Conservation (phyloP, 306 rosid species). For the Lathyrus sativus region DNA sequence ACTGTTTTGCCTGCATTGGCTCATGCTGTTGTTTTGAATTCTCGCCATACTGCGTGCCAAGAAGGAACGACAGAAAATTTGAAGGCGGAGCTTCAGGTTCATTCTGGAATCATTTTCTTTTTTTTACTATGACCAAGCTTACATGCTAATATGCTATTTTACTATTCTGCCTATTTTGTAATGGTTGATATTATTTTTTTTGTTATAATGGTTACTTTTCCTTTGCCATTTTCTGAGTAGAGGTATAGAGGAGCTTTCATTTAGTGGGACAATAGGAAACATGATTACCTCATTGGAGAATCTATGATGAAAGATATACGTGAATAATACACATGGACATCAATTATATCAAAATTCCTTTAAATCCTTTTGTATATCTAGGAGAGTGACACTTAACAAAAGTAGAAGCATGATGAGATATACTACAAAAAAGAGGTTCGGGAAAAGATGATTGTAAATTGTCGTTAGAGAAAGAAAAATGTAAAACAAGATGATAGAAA, state of each 20-base stretch:
- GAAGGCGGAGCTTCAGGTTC: constrained; percentile 86
- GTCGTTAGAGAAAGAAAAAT: constrained; percentile 5
- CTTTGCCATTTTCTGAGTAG: constrained; percentile 2
- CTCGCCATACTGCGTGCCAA: constrained; percentile 43
- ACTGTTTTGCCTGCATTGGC: constrained; percentile 88
- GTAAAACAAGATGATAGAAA: constrained; percentile 1
- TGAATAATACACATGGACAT: not conserved
- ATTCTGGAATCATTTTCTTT: constrained; percentile 31
- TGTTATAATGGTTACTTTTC: constrained; percentile 15
- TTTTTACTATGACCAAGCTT: not conserved
- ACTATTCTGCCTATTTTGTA: constrained; percentile 12
- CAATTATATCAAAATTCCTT: not conserved
- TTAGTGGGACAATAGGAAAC: constrained; percentile 19
- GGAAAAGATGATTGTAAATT: constrained; percentile 3
- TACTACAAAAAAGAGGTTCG: constrained; percentile 10
- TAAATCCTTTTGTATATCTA: not conserved
- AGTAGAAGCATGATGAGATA: not conserved
- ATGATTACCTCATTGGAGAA: constrained; percentile 9
- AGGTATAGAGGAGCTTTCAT: constrained; percentile 21
- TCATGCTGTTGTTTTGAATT: constrained; percentile 77
- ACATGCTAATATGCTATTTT: constrained; percentile 7
- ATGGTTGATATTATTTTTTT: constrained; percentile 32
- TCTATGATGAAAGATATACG: not conserved
- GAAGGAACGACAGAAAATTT: constrained; percentile 58
- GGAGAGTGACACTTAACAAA: constrained; percentile 1